Evolutionary conservation across 805 yeast species (phyloP).

Genomic region (Isabelozyma gotoi): DNA sequence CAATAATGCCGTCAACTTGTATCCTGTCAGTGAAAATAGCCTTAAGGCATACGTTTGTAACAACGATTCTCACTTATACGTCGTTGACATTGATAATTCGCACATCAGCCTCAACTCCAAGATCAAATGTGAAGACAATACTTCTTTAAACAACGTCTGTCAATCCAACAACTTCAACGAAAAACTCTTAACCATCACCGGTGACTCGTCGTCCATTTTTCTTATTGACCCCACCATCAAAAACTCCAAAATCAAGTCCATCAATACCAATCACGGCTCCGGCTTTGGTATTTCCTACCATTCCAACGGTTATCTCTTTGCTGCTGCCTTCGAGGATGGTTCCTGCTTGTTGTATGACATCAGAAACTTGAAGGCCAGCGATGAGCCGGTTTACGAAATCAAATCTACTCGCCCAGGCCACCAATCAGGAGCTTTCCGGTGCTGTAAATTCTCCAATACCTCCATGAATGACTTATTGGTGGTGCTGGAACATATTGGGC

Average conservation of each 20-base stretch:
- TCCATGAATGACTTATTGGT: slow-evolving; percentile 68
- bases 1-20: slow-evolving; percentile 71
- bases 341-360: slow-evolving; percentile 73
- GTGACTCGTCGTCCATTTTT: slow-evolving; percentile 71
- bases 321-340: slow-evolving; percentile 87
- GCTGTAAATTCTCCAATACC: slow-evolving; percentile 44
- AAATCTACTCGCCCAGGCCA: slow-evolving; percentile 58
- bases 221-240: slow-evolving; percentile 47
- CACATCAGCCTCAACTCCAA: slow-evolving; percentile 40
- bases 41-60: slow-evolving; percentile 73
- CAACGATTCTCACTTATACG: slow-evolving; percentile 74
- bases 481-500: slow-evolving; percentile 80
- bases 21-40: slow-evolving; percentile 35
- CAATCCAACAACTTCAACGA: slow-evolving; percentile 46
- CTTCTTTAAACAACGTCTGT: slow-evolving; percentile 74
- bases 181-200: slow-evolving; percentile 53
- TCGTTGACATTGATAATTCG: slow-evolving; percentile 54
- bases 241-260: slow-evolving; percentile 31
- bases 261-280: slow-evolving; percentile 64
- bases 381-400: slow-evolving; percentile 52
- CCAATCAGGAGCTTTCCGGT: slow-evolving; percentile 66
- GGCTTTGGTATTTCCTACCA: slow-evolving; percentile 84
- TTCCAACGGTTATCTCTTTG: slow-evolving; percentile 70
- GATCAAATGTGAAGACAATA: slow-evolving; percentile 49
- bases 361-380: slow-evolving; percentile 45